A percentile compares a stretch with the other conserved stretches of the same genome.
phyloP scores from a whole-genome alignment of 306 rosid species.

The Alnus glutinosa region DNA sequence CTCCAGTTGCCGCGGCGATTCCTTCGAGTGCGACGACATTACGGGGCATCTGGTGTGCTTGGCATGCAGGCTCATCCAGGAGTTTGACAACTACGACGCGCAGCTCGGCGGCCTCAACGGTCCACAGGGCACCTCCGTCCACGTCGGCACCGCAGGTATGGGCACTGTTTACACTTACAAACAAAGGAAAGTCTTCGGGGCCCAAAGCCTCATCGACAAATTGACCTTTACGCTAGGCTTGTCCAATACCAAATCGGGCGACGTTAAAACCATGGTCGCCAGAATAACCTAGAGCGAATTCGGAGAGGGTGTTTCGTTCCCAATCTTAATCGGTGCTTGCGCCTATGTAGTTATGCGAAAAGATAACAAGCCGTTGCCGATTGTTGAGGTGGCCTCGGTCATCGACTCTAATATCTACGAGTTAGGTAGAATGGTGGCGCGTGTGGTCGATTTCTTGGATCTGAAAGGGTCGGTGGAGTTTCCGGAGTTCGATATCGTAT shows the following conservation, averaged over 20 bases:
- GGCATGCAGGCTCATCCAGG: conserved; percentile 52
- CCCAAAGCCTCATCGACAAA: conserved; percentile 45
- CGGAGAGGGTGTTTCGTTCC: conserved; percentile 70
- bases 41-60: conserved; percentile 40
- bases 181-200: conserved; percentile 48
- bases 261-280: conserved; percentile 47
- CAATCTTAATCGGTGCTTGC: conserved; percentile 65
- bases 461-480: conserved; percentile 44
- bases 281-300: conserved; percentile 61
- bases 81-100: conserved; percentile 50
- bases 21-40: conserved; percentile 46
- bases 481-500: conserved; percentile 63
- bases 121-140: conserved; percentile 57
- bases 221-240: conserved; percentile 47
- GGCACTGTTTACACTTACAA: conserved; percentile 44
- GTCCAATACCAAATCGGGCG: conserved; percentile 23
- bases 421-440: conserved; percentile 61
- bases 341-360: conserved; percentile 64
- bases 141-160: conserved; percentile 53
- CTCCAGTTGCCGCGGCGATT: conserved; percentile 37
- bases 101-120: conserved; percentile 53
- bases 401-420: conserved; percentile 56
- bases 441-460: conserved; percentile 50
- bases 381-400: conserved; percentile 52
- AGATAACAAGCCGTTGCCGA: conserved; percentile 47